phyloP scores from a whole-genome alignment of 345 rosid species.

The Eutrema yunnanense region DNA sequence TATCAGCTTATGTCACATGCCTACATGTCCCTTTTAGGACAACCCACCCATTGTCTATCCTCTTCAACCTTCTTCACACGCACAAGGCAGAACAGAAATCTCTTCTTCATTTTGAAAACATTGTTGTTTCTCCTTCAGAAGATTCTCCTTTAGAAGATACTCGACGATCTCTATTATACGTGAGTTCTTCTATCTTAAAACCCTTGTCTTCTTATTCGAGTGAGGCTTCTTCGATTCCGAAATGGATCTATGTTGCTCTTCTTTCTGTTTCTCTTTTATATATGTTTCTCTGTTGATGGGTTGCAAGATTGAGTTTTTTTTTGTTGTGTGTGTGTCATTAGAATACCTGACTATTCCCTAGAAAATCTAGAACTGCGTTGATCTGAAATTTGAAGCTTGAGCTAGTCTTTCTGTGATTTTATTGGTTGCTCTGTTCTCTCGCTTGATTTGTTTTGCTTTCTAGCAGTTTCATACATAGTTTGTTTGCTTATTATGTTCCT shows the following conservation, averaged over 20 bases:
- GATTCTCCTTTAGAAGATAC: not conserved
- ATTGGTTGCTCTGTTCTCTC: not conserved
- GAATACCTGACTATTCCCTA: not conserved
- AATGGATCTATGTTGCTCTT: conserved; percentile 1
- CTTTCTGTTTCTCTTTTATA: not conserved
- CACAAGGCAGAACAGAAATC: not conserved
- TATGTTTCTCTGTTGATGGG: not conserved
- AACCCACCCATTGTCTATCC: conserved; percentile 46
- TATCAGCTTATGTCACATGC: conserved; percentile 35
- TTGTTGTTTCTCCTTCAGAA: not conserved
- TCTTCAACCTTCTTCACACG: conserved; percentile 1
- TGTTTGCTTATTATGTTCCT: not conserved
- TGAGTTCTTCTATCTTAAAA: conserved; percentile 19
- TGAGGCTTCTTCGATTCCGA: not conserved
- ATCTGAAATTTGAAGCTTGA: conserved; percentile 2
- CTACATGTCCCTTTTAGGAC: conserved; percentile 22
- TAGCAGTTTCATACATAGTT: not conserved
- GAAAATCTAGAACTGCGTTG: not conserved
- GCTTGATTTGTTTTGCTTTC: not conserved
- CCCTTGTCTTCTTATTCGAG: not conserved
- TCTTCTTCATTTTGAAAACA: not conserved
- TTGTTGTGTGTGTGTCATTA: not conserved
- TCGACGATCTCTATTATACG: conserved; percentile 26
- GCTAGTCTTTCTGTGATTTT: not conserved
- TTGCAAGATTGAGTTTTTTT: not conserved